Evolutionary conservation across 1,284 basidiomycete species (phyloP).

Genomic region (Tetrapyrgos nigripes): DNA sequence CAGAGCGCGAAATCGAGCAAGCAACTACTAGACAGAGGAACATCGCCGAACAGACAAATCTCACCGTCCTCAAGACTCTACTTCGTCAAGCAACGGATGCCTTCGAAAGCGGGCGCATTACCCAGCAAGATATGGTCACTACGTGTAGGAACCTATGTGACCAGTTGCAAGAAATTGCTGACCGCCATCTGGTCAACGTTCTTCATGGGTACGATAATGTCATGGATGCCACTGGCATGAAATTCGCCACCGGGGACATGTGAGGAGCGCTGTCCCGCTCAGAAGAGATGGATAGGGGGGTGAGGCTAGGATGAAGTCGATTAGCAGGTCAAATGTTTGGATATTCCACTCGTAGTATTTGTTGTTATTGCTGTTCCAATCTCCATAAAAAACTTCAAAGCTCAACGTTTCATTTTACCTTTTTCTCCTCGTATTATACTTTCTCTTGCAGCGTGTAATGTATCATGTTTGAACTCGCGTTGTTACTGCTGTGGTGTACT

Average conservation of each 20-base stretch:
- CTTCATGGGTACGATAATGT: not conserved
- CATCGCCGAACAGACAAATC: slow-evolving; percentile 4
- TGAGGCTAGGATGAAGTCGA: no score
- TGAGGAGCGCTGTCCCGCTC: no score
- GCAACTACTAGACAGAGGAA: not conserved
- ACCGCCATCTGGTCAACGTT: not conserved
- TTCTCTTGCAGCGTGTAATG: no score
- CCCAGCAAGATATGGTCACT: slow-evolving; percentile 2
- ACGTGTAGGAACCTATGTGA: slow-evolving; percentile 3
- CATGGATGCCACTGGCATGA: not conserved
- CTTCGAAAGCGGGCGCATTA: not conserved
- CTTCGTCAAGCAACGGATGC: not conserved
- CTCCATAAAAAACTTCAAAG: no score
- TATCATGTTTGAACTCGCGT: no score
- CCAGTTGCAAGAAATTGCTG: slow-evolving; percentile 2
- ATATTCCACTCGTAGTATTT: no score
- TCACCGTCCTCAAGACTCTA: not conserved
- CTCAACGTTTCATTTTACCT: no score
- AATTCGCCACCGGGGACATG: not conserved
- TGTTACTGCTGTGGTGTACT: no score
- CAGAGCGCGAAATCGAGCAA: not conserved
- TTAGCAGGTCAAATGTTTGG: no score
- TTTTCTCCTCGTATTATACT: no score
- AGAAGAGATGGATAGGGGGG: no score
- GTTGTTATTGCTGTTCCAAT: no score